These are phyloP conservation scores for Nigrospora sphaerica DNA, from an alignment of 2,329 filamentous ascomycete species.

Conservation along the genomic window DNA sequence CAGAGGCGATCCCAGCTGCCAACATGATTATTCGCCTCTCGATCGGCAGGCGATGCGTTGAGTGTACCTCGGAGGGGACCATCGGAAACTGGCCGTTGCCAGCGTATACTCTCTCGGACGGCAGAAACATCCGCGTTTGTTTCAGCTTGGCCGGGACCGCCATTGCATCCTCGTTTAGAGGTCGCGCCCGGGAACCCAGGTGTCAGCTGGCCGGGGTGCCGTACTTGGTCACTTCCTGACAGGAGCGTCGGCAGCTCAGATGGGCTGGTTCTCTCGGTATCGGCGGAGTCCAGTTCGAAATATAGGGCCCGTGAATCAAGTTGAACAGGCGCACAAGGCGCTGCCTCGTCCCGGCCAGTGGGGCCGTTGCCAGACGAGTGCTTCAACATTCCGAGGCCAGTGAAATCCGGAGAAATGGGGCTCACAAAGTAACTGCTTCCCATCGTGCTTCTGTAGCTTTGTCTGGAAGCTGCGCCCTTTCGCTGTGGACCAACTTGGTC, in stretches of 20 bases:
- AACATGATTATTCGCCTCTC: constrained; percentile 5
- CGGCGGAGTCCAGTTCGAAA: constrained; percentile 13
- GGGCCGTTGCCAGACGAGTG: neutral
- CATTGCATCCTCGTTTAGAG: no score
- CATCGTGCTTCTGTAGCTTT: neutral
- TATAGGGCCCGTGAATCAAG: constrained; percentile 5
- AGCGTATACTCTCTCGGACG: no score
- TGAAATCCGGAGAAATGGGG: constrained; percentile 1
- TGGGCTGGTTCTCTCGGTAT: neutral
- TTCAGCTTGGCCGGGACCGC: no score
- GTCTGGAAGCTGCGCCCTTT: neutral
- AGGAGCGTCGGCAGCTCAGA: constrained; percentile 2
- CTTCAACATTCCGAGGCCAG: neutral
- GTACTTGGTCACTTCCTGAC: neutral
- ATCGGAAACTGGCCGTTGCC: neutral
- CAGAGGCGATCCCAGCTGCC: constrained; percentile 8
- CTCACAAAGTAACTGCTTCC: neutral
- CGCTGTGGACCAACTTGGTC: neutral
- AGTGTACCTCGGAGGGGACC: constrained; percentile 4
- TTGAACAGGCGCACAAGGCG: neutral
- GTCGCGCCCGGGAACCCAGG: constrained; percentile 1
- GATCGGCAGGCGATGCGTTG: constrained; percentile 6
- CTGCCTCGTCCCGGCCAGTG: neutral
- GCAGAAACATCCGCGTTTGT: no score
- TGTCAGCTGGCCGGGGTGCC: neutral